Conservation (phyloP, 495 filamentous ascomycete genomes). For the Penicillium odoratum region DNA sequence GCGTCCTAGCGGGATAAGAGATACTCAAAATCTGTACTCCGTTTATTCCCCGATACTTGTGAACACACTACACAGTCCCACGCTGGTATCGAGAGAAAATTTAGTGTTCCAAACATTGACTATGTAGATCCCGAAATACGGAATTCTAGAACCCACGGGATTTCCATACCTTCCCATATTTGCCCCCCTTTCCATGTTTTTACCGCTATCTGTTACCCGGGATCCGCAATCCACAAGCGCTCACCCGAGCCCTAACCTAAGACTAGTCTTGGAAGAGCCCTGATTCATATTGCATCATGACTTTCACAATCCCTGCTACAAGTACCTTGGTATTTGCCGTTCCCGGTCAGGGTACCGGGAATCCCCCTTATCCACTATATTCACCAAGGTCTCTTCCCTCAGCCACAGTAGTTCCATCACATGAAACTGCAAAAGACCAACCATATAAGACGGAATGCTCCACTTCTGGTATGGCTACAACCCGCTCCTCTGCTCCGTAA, state of each 20-base stretch:
- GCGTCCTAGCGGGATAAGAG: not conserved
- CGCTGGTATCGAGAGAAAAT: conserved; percentile 21
- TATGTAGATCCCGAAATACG: conserved; percentile 1
- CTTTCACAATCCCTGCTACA: not conserved
- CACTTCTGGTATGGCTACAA: not conserved
- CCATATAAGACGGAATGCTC: not conserved
- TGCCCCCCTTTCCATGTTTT: not conserved
- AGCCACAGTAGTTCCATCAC: not conserved
- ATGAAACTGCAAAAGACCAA: not conserved
- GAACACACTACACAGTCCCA: not conserved
- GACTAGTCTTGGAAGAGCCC: not conserved
- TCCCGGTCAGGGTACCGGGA: not conserved
- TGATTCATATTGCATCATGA: conserved; percentile 2
- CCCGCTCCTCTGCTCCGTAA: conserved; percentile 4
- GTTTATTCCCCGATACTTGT: not conserved
- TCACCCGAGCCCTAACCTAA: not conserved
- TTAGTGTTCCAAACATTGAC: conserved; percentile 20
- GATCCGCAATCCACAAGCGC: not conserved
- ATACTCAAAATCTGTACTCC: not conserved
- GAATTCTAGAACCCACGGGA: not conserved
- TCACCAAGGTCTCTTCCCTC: too few relatives aligned
- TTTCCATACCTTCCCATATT: not conserved
- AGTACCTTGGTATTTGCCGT: not conserved
- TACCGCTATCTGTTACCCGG: not conserved
- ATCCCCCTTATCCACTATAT: too few relatives aligned